Conservation (phyloP, 2,329 filamentous ascomycete genomes). For the Nemania serpens region DNA sequence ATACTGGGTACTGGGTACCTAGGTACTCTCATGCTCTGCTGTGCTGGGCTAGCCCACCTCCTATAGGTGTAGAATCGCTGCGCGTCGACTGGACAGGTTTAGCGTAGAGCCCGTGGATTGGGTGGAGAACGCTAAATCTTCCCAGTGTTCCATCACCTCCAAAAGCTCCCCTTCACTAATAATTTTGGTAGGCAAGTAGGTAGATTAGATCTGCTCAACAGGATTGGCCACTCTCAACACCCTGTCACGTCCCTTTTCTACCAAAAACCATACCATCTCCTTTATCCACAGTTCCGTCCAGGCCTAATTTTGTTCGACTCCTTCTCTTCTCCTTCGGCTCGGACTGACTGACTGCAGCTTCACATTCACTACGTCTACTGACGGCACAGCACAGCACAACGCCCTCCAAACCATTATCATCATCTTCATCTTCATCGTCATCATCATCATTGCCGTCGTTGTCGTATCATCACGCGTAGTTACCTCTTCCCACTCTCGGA, state of each 20-base stretch:
- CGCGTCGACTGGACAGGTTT: conserved; percentile 10
- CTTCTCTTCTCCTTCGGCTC: conserved; percentile 28
- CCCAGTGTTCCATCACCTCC: conserved; percentile 18
- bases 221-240: conserved; percentile 23
- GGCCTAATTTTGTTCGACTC: conserved; percentile 33
- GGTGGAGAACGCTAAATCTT: conserved; percentile 4
- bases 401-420: no score
- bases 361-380: conserved; percentile 26
- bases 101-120: background rate
- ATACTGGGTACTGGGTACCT: no score
- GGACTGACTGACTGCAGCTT: conserved; percentile 22
- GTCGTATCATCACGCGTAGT: conserved; percentile 24
- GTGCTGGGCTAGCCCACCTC: background rate
- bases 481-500: conserved; percentile 21
- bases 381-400: conserved; percentile 16
- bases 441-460: no score
- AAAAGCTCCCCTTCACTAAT: conserved; percentile 21
- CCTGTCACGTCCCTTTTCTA: conserved; percentile 26
- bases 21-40: background rate
- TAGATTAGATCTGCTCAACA: conserved; percentile 7
- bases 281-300: conserved; percentile 33
- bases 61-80: no score
- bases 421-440: no score
- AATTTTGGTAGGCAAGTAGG: conserved; percentile 13
- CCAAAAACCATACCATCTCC: conserved; percentile 24